Evolutionary conservation across 257 asterid species (phyloP).

Genomic region (Capsicum chinense): DNA sequence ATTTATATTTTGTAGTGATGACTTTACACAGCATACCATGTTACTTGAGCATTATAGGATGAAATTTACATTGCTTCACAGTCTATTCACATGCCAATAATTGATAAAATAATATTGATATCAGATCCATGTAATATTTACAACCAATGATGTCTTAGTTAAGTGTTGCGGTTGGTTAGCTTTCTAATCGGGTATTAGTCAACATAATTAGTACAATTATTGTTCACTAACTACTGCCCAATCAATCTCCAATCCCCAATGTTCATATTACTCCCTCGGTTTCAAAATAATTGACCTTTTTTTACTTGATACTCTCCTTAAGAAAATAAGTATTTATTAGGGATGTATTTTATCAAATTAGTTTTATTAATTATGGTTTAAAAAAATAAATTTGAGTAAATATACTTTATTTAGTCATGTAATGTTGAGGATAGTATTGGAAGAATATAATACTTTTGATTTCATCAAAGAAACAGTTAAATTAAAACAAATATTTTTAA

Average conservation of each 20-base stretch:
- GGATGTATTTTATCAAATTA: no score
- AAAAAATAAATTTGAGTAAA: no score
- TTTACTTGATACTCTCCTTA: no score
- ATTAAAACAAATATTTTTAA: no score
- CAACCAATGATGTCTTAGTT: background rate
- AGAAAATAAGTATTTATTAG: no score
- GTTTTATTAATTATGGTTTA: no score
- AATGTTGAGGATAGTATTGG: no score
- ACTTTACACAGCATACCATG: background rate
- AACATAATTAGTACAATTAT: background rate
- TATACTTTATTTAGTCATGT: no score
- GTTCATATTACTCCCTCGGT: background rate
- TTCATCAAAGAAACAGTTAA: no score
- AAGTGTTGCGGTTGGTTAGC: background rate
- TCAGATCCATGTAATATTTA: background rate
- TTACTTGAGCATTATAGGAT: background rate
- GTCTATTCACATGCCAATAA: background rate
- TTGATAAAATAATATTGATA: background rate
- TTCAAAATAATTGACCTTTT: no score
- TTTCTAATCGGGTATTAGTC: slow-evolving; percentile 9
- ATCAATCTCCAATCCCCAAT: background rate
- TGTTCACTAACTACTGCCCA: background rate
- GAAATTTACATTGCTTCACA: background rate
- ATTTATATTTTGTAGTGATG: background rate
- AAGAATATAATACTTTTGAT: no score